A percentile compares a stretch with the other conserved stretches of the same genome.
These are phyloP conservation scores for Pyrenochaeta sp. DNA, from an alignment of 2,329 filamentous ascomycete genomes.

Conservation along the genomic window DNA sequence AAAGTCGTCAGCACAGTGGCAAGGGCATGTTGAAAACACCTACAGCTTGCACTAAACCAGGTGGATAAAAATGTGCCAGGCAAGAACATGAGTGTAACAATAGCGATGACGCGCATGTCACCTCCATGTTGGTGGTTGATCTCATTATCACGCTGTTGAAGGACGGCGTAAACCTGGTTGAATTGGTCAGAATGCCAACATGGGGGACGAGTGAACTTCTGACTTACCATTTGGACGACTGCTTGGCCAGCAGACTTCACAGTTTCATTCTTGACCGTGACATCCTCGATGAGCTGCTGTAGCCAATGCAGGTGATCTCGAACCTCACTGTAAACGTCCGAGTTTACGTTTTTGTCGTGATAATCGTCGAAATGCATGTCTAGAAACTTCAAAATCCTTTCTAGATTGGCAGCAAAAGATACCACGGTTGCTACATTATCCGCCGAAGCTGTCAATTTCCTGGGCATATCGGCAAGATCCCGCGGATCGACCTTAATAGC, in stretches of 20 bases:
- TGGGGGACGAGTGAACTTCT: background rate
- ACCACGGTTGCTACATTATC: background rate
- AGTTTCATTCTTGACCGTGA: constrained; percentile 1
- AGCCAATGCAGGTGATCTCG: background rate
- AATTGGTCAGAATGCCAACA: background rate
- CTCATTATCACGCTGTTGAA: constrained; percentile 27
- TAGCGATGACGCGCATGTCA: constrained; percentile 33
- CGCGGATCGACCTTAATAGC: background rate
- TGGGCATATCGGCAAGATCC: constrained; percentile 1
- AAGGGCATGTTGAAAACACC: background rate
- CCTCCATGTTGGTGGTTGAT: constrained; percentile 25
- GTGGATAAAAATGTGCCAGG: constrained; percentile 29
- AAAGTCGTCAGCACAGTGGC: background rate
- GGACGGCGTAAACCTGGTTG: constrained; percentile 25
- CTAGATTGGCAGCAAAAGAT: background rate
- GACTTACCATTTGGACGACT: background rate
- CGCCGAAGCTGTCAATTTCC: background rate
- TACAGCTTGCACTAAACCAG: constrained; percentile 17
- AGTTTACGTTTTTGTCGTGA: background rate
- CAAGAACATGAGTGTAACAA: constrained; percentile 28
- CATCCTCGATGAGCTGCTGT: constrained; percentile 1
- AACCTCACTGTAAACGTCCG: background rate
- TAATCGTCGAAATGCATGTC: background rate
- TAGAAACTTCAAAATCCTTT: background rate
- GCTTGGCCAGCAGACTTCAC: constrained; percentile 1